Evolutionary conservation across 139 green algal genomes (phyloP).

Genomic region (Monoraphidium neglectum): DNA sequence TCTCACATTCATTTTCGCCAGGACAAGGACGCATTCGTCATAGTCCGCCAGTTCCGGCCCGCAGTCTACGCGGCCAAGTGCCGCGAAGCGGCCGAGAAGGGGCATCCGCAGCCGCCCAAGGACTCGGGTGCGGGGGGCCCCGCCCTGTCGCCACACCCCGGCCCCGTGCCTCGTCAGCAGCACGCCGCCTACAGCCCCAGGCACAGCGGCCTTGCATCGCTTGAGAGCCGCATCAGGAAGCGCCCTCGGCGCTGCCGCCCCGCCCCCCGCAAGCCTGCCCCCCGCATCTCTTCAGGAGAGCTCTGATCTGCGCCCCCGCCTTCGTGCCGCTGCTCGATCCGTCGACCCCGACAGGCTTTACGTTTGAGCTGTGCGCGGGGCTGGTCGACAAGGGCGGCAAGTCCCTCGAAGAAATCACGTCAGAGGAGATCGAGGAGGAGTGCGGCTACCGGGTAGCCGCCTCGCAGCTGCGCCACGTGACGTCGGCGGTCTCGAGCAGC

Average conservation of each 20-base stretch:
- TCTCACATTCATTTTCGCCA: neutral
- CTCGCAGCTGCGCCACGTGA: conserved; percentile 5
- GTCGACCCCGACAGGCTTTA: conserved; percentile 64
- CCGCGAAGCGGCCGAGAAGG: conserved; percentile 32
- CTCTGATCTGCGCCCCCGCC: neutral
- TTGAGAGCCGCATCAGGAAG: no score
- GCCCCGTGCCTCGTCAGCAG: neutral
- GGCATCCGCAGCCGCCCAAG: conserved; percentile 26
- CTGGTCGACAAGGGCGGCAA: conserved; percentile 84
- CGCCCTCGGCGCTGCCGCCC: no score
- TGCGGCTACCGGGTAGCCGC: conserved; percentile 18
- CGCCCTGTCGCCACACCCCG: neutral
- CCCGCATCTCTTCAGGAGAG: neutral
- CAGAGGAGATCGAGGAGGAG: conserved; percentile 29
- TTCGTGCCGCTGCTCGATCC: neutral
- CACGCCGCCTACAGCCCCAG: conserved; percentile 56
- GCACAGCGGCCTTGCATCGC: conserved; percentile 72
- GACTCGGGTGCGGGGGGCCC: conserved; percentile 31
- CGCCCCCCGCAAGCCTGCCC: no score
- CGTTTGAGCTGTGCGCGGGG: conserved; percentile 90
- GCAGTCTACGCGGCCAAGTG: conserved; percentile 60
- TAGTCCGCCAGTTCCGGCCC: conserved; percentile 86
- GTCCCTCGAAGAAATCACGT: conserved; percentile 61
- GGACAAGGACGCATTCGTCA: conserved; percentile 32
- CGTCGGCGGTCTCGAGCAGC: conserved; percentile 16